phyloP scores from a whole-genome alignment of 208 protist genomes.

The Trypanosoma cruzi region DNA sequence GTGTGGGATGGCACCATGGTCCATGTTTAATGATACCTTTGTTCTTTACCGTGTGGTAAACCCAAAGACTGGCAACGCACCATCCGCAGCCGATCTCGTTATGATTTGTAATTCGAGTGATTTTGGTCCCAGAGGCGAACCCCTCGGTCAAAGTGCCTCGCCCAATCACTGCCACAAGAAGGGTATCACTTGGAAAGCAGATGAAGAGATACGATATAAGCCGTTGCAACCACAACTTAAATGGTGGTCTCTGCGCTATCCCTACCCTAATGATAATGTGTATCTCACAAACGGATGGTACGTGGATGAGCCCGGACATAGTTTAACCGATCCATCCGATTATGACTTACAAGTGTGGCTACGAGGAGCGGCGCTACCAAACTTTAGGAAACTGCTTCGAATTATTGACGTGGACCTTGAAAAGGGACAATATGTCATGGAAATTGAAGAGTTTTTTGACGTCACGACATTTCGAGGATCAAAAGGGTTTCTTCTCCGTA shows the following conservation, averaged over 20 bases:
- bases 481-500: constrained; percentile 95
- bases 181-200: constrained; percentile 93
- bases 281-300: constrained; percentile 89
- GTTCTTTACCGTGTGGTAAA: constrained; percentile 50
- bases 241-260: constrained; percentile 76
- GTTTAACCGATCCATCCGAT: constrained; percentile 83
- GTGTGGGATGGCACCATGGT: constrained; percentile 96
- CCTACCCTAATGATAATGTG: constrained; percentile 60
- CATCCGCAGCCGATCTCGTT: constrained; percentile 18
- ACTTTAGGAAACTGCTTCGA: constrained; percentile 97
- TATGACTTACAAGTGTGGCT: constrained; percentile 99
- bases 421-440: constrained; percentile 73
- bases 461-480: constrained; percentile 91
- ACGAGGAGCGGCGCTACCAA: constrained; percentile 89
- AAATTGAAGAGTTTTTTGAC: constrained; percentile 94
- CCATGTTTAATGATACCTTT: constrained; percentile 97
- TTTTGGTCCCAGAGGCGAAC: constrained; percentile 52
- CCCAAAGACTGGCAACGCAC: background rate
- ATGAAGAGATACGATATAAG: constrained; percentile 89
- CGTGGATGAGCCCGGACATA: constrained; percentile 79
- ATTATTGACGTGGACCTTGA: constrained; percentile 82
- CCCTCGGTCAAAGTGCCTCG: constrained; percentile 37
- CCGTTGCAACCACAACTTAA: constrained; percentile 37
- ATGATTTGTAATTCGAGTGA: constrained; percentile 79
- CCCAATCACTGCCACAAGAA: constrained; percentile 70